These are phyloP conservation scores for Yarrowia alimentaria DNA, from an alignment of 805 yeast species.

Conservation along the genomic window DNA sequence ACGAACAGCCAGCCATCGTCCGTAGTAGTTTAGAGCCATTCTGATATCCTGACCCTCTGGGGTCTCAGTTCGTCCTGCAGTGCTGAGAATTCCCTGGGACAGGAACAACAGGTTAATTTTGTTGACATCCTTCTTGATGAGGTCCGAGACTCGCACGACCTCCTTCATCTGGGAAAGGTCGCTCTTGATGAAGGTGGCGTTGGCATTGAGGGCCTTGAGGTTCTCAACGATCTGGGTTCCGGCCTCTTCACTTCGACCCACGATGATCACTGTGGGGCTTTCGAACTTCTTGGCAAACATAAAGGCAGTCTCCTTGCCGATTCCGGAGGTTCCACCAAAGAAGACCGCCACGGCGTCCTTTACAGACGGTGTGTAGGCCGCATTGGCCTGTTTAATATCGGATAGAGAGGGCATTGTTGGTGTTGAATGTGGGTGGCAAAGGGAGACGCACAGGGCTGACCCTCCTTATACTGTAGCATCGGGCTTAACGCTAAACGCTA, in stretches of 20 bases:
- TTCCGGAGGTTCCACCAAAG: conserved; percentile 38
- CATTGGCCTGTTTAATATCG: conserved; percentile 25
- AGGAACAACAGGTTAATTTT: conserved; percentile 33
- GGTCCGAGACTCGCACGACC: conserved; percentile 30
- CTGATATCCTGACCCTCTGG: conserved; percentile 36
- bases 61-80: conserved; percentile 42
- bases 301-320: conserved; percentile 37
- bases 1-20: conserved; percentile 34
- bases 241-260: conserved; percentile 35
- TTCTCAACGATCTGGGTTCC: conserved; percentile 33
- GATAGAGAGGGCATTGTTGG: conserved; percentile 22
- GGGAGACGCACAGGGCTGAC: not conserved
- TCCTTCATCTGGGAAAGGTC: conserved; percentile 33
- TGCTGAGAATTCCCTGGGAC: conserved; percentile 31
- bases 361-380: conserved; percentile 22
- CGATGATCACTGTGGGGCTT: conserved; percentile 35
- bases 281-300: conserved; percentile 34
- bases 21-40: conserved; percentile 36
- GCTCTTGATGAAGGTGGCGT: conserved; percentile 32
- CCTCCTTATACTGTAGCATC: not conserved
- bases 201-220: conserved; percentile 32
- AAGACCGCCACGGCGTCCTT: conserved; percentile 30
- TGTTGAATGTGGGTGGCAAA: conserved; percentile 2
- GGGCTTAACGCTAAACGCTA: too few relatives aligned
- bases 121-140: conserved; percentile 28